Conservation (phyloP, 495 filamentous ascomycete genomes). For the Tuber borchii region DNA sequence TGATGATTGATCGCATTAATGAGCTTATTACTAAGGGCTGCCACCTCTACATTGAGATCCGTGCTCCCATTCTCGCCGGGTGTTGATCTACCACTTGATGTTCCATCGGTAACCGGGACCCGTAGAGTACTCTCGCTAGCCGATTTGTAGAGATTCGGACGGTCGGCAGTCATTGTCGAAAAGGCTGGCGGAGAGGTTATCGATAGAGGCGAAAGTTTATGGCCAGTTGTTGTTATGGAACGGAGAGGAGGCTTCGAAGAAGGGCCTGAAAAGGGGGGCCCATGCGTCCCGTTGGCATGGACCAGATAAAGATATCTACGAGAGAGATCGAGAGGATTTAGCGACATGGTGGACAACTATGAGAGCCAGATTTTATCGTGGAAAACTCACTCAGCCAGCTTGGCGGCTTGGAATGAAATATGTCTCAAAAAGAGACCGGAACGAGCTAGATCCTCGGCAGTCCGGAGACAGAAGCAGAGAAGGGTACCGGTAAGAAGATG, state of each 20-base stretch:
- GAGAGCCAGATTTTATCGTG: neutral
- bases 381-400: conserved; percentile 21
- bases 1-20: conserved; percentile 97
- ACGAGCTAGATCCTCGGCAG: neutral
- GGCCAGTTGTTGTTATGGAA: conserved; percentile 25
- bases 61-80: conserved; percentile 38
- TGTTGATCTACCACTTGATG: neutral
- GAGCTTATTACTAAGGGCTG: conserved; percentile 85
- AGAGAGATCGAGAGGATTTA: conserved; percentile 1
- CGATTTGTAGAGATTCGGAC: conserved; percentile 27
- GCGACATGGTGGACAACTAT: neutral
- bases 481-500: neutral
- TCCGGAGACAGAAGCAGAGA: neutral
- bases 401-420: conserved; percentile 9
- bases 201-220: conserved; percentile 22
- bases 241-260: conserved; percentile 33
- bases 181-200: conserved; percentile 36
- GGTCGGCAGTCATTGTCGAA: conserved; percentile 37
- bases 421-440: neutral
- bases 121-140: conserved; percentile 29
- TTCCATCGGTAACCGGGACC: conserved; percentile 7
- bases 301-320: conserved; percentile 36
- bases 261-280: conserved; percentile 32
- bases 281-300: conserved; percentile 37
- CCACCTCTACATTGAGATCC: conserved; percentile 80